Conservation (phyloP, 495 filamentous ascomycete genomes). For the Astrocystis sublimbata region DNA sequence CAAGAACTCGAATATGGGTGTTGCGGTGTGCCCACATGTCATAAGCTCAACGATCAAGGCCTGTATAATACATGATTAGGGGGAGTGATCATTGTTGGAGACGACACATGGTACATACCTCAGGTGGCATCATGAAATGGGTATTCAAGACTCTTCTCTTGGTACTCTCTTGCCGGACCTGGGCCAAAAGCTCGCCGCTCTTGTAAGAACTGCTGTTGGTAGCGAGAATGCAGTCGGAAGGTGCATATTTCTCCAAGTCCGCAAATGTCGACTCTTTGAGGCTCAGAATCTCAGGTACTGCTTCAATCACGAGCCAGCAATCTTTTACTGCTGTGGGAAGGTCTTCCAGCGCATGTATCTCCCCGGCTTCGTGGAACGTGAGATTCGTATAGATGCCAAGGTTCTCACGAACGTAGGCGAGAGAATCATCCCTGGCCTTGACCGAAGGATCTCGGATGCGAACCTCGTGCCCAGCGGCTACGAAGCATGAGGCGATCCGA, state of each 20-base stretch:
- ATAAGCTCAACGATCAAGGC: constrained; percentile 61
- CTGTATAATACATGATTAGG: too few relatives aligned
- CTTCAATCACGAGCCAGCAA: constrained; percentile 56
- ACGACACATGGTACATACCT: too few relatives aligned
- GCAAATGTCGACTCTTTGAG: constrained; percentile 54
- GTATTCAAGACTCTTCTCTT: constrained; percentile 48
- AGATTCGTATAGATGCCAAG: not conserved
- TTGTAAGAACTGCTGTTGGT: constrained; percentile 55
- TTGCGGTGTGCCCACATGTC: constrained; percentile 52
- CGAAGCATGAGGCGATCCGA: constrained; percentile 26
- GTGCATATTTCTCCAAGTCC: constrained; percentile 44
- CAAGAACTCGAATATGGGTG: constrained; percentile 47
- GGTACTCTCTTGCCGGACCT: constrained; percentile 36
- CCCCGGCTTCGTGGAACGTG: constrained; percentile 12
- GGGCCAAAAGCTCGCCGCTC: constrained; percentile 45
- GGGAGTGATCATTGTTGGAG: too few relatives aligned
- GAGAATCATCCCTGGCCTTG: not conserved
- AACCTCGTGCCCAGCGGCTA: constrained; percentile 34
- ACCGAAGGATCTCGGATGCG: constrained; percentile 31
- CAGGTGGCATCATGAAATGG: constrained; percentile 58
- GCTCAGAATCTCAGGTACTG: constrained; percentile 53
- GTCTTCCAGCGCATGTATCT: constrained; percentile 33
- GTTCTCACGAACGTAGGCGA: not conserved
- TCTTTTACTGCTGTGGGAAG: constrained; percentile 43
- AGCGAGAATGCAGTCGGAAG: constrained; percentile 51